Percentiles rank a stretch among this genome's conserved stretches.
Evolutionary conservation across 495 filamentous ascomycete genomes (phyloP).

Genomic region (Aeminium ludgeri): DNA sequence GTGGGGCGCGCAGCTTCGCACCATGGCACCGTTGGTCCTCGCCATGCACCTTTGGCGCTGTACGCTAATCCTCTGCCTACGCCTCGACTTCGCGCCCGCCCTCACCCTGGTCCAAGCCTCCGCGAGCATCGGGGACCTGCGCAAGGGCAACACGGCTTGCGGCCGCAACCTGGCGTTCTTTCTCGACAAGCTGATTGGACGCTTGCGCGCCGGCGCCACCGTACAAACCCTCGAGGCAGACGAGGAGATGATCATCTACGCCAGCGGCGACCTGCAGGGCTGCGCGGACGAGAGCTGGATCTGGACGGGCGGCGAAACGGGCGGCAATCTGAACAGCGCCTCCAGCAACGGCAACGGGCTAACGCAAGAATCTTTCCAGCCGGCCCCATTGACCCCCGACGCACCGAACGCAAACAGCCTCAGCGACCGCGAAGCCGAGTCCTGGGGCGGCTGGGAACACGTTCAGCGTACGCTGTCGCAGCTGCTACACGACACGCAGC

Average conservation of each 20-base stretch:
- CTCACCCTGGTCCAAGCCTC: conserved; percentile 54
- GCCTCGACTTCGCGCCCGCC: conserved; percentile 53
- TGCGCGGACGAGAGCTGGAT: conserved; percentile 64
- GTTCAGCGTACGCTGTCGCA: conserved; percentile 34
- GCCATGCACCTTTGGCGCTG: conserved; percentile 86
- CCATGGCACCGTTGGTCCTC: conserved; percentile 46
- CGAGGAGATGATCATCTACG: conserved; percentile 81
- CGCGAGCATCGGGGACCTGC: conserved; percentile 46
- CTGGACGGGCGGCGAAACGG: conserved; percentile 56
- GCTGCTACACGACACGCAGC: conserved; percentile 28
- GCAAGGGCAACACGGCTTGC: conserved; percentile 60
- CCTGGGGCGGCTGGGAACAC: conserved; percentile 38
- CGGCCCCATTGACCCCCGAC: conserved; percentile 13
- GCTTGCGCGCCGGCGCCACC: conserved; percentile 32
- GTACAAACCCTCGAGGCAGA: conserved; percentile 46
- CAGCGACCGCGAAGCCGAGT: conserved; percentile 31
- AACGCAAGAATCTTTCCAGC: too few species aligned
- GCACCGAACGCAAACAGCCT: conserved; percentile 22
- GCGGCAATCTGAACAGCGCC: conserved; percentile 24
- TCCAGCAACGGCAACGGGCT: conserved; percentile 1
- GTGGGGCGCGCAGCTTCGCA: conserved; percentile 35
- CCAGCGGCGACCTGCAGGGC: conserved; percentile 82
- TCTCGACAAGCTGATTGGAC: conserved; percentile 43
- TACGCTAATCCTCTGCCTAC: conserved; percentile 60
- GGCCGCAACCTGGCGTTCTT: conserved; percentile 79